These are phyloP conservation scores for Hypoxylon sp. DNA, from an alignment of 2,329 filamentous ascomycete species.

Conservation along the genomic window DNA sequence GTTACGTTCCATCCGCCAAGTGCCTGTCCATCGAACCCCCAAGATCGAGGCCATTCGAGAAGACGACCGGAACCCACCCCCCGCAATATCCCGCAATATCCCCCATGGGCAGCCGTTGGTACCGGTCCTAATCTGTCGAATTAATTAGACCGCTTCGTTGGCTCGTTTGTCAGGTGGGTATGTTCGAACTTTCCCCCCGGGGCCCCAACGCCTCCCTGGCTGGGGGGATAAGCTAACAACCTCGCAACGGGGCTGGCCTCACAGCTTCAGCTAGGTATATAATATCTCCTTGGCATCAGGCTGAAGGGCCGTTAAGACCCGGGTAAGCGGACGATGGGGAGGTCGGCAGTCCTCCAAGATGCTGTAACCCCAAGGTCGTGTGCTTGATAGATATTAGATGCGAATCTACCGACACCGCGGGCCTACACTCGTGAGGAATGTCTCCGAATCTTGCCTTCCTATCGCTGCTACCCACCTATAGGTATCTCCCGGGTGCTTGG, in stretches of 20 bases:
- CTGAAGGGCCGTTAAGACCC: constrained; percentile 18
- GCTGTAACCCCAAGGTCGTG: neutral
- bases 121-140: constrained; percentile 4
- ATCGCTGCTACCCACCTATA: neutral
- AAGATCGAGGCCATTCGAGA: constrained; percentile 28
- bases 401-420: neutral
- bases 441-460: neutral
- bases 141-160: constrained; percentile 7
- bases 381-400: neutral
- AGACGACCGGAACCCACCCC: constrained; percentile 23
- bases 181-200: no score
- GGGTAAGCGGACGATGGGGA: constrained; percentile 20
- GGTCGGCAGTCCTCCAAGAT: neutral
- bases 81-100: constrained; percentile 29
- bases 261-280: constrained; percentile 29
- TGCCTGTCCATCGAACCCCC: no score
- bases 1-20: constrained; percentile 28
- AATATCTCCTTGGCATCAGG: constrained; percentile 11
- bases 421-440: neutral
- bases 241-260: constrained; percentile 22
- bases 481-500: neutral
- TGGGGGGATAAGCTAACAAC: constrained; percentile 6
- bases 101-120: constrained; percentile 13
- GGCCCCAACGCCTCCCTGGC: constrained; percentile 15
- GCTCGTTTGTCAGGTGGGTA: neutral